phyloP scores from a whole-genome alignment of 2,329 filamentous ascomycete species.

The Phialophora chinensis region DNA sequence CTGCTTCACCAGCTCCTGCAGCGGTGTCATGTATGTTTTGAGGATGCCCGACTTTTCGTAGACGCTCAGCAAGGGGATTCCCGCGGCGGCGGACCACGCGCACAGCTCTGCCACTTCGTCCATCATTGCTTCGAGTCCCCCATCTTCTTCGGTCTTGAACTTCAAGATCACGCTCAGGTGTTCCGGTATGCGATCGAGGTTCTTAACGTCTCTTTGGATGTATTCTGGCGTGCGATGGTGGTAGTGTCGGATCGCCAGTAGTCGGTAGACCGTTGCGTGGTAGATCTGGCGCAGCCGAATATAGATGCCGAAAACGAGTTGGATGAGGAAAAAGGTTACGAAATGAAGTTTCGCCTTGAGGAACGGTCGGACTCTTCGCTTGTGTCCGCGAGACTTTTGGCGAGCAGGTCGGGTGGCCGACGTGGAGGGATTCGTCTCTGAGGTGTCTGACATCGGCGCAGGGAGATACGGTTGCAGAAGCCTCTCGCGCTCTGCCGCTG shows the following conservation, averaged over 20 bases:
- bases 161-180: conserved; percentile 88
- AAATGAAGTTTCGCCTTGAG: conserved; percentile 52
- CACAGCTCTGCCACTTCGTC: conserved; percentile 90
- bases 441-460: conserved; percentile 39
- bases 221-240: conserved; percentile 95
- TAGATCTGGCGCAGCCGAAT: conserved; percentile 81
- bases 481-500: conserved; percentile 56
- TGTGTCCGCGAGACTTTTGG: conserved; percentile 40
- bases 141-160: conserved; percentile 71
- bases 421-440: conserved; percentile 5
- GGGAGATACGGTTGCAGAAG: conserved; percentile 61
- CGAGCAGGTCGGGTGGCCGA: conserved; percentile 23
- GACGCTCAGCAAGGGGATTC: conserved; percentile 83
- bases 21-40: conserved; percentile 85
- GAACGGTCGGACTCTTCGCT: conserved; percentile 51
- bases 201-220: conserved; percentile 83
- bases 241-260: conserved; percentile 85
- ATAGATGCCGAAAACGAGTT: conserved; percentile 85
- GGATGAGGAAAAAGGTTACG: conserved; percentile 57
- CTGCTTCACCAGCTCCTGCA: conserved; percentile 77
- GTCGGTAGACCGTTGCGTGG: conserved; percentile 75
- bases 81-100: conserved; percentile 90
- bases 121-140: conserved; percentile 80
- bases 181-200: conserved; percentile 74
- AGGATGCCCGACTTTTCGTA: conserved; percentile 89